Percentiles rank a stretch among this genome's conserved stretches.
These are phyloP conservation scores for Phytophthora aleatoria DNA, from an alignment of 352 stramenopile species.

Conservation along the genomic window DNA sequence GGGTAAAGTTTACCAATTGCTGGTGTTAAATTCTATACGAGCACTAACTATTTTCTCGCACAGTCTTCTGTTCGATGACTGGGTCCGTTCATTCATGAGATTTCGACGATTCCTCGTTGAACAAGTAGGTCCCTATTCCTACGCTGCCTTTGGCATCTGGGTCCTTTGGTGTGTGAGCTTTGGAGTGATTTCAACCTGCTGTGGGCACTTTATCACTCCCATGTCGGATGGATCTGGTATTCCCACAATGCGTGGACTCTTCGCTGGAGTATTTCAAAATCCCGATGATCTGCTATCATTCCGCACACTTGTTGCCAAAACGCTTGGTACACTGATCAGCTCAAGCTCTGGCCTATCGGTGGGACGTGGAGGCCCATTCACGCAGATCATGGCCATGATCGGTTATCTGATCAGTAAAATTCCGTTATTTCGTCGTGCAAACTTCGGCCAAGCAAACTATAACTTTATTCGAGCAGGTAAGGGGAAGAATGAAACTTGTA, in stretches of 20 bases:
- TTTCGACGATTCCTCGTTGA: slow-evolving; percentile 56
- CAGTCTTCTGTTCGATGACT: slow-evolving; percentile 72
- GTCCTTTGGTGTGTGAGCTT: slow-evolving; percentile 60
- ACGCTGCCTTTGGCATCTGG: slow-evolving; percentile 74
- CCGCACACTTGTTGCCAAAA: slow-evolving; percentile 71
- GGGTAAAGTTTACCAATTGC: slow-evolving; percentile 39
- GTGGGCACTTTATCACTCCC: slow-evolving; percentile 57
- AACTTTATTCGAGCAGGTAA: slow-evolving; percentile 73
- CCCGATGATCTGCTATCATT: slow-evolving; percentile 69
- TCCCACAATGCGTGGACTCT: slow-evolving; percentile 80
- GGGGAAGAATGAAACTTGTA: not conserved
- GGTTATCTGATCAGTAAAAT: slow-evolving; percentile 73
- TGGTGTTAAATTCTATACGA: not conserved
- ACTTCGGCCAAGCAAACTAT: slow-evolving; percentile 80
- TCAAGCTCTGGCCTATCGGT: slow-evolving; percentile 77
- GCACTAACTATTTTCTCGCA: not conserved
- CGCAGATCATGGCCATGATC: slow-evolving; percentile 80
- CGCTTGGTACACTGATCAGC: slow-evolving; percentile 66
- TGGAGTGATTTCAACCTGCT: slow-evolving; percentile 62
- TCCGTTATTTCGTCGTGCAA: slow-evolving; percentile 65
- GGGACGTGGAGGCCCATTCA: slow-evolving; percentile 72
- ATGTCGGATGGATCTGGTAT: slow-evolving; percentile 81
- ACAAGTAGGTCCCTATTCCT: slow-evolving; percentile 51
- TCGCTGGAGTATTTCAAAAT: slow-evolving; percentile 81
- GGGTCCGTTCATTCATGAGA: slow-evolving; percentile 68